These are phyloP conservation scores for Yamagishiella unicocca DNA, from an alignment of 139 green algal genomes.

Conservation along the genomic window DNA sequence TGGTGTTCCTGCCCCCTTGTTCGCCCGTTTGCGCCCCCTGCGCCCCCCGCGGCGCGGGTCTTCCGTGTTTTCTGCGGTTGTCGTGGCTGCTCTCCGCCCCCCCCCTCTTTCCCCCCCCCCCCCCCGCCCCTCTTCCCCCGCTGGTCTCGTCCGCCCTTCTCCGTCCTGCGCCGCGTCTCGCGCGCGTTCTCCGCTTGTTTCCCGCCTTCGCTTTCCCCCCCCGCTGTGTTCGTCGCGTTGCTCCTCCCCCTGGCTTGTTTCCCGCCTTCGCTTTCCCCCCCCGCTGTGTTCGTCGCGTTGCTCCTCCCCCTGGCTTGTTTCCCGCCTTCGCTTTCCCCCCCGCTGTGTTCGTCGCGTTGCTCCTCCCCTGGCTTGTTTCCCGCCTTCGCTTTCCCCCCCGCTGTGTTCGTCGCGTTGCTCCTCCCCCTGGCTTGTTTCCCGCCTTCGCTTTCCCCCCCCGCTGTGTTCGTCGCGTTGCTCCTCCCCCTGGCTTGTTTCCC, in stretches of 20 bases:
- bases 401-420: too few relatives aligned
- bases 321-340: too few relatives aligned
- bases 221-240: too few relatives aligned
- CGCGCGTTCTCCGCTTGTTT: background rate
- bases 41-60: background rate
- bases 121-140: background rate
- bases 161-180: background rate
- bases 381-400: too few relatives aligned
- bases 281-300: too few relatives aligned
- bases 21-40: background rate
- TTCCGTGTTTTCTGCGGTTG: background rate
- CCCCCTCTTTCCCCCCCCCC: background rate
- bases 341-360: too few relatives aligned
- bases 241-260: too few relatives aligned
- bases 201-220: background rate
- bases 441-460: too few relatives aligned
- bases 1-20: background rate
- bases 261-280: too few relatives aligned
- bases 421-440: too few relatives aligned
- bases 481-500: background rate
- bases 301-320: too few relatives aligned
- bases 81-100: background rate
- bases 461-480: background rate
- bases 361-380: too few relatives aligned
- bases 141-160: background rate